Evolutionary conservation across 768 basidiomycete genomes (phyloP), one percentile per base, ranked within the genome.

Genomic region (Rhizopogon vesiculosus): DNA sequence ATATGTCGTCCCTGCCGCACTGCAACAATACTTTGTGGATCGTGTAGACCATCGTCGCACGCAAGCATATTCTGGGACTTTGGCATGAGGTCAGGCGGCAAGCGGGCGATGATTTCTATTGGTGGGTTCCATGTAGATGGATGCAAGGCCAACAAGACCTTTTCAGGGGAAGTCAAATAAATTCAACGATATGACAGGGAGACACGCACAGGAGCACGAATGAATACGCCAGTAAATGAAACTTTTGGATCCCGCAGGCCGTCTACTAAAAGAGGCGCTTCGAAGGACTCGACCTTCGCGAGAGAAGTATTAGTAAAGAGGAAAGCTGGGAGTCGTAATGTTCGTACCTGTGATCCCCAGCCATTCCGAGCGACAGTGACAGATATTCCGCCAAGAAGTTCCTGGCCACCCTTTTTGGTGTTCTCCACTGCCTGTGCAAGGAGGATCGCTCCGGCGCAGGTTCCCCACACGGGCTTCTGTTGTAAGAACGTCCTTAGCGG

Each of bases 361-460:
- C 93, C 91, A 62, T 98, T 98, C 58, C 95, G 80, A 52, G 82
- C 86, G 33, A 94, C 86, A 5, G 82, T 83, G 58, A 96, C 78
- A 4, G 85, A 83, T 64, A 97, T 82, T 7, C 87, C 93, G 31
- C 86, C 86, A 10, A 96, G 72, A 13, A 94, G 77, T 62, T 94
- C 90, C 68, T 96, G 93, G 1, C 93, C 93, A 31, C 89, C 91
- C 63, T 85, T 86, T 75, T 93, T 93, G 3, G 85, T 82, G 43
- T 88, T 87, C 43, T 86, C 82, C 3, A 92, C 82, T 12, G 78
- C 72, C 59, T 86, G 78, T 2, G 93, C 81, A 45, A 98, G 81
- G 18, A 98, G 75, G 52, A 98, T 97, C 41, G 94, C 94, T 10
- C 96, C 95, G 0, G 95, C 95, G 70, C 95, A 98, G 0, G 93